Base-by-base conservation (phyloP, 495 filamentous ascomycete species). In the Pseudomonodictys pantanalensis region DNA sequence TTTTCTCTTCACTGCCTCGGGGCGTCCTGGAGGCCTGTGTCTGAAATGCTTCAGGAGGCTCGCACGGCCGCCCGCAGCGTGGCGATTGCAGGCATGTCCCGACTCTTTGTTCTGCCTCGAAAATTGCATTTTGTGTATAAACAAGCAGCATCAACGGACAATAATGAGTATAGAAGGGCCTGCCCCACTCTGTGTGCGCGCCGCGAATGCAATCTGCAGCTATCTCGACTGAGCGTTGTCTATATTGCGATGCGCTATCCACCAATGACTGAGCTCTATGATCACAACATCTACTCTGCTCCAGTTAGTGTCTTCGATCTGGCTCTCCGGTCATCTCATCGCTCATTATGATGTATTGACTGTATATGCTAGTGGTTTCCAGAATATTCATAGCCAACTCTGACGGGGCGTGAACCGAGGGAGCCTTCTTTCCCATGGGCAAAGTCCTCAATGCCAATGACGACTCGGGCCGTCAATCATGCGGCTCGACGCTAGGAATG, bases 191-290 rank as follows among this genome's bases (percentile, higher is more conserved):
- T n/a, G n/a, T n/a, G n/a, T n/a, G n/a, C n/a, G 28, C 22, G 55
- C 33, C 44, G 55, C 44, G 45, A 24, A 48, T 38, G 52, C 52
- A 56, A 51, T 56, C 18, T 62, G 58, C 58, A 60, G 58, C 58
- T 56, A 51, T 56, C 51, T 62, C 51, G 51, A 56, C 43, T 62
- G 25, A 28, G 32, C 46, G 24, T 18, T 44, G 42, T 43, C 11
- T 44, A 62, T 56, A 56, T 56, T 62, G 45, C 51, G 25, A 56
- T 43, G 22, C 49, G 8, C 23, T n/a, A 18, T 50, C 51, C 51
- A 35, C 58, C 58, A 62, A 62, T 62, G 22, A 44, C 18, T 23
- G 20, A n/a, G n/a, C 8, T 44, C 51, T n/a, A 28, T 18, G 35
- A 42, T 22, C 29, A 50, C 25, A 38, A 43, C 52, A 44, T n/a